These are phyloP conservation scores for Suillus plorans DNA, from an alignment of 768 basidiomycete genomes.

Conservation along the genomic window DNA sequence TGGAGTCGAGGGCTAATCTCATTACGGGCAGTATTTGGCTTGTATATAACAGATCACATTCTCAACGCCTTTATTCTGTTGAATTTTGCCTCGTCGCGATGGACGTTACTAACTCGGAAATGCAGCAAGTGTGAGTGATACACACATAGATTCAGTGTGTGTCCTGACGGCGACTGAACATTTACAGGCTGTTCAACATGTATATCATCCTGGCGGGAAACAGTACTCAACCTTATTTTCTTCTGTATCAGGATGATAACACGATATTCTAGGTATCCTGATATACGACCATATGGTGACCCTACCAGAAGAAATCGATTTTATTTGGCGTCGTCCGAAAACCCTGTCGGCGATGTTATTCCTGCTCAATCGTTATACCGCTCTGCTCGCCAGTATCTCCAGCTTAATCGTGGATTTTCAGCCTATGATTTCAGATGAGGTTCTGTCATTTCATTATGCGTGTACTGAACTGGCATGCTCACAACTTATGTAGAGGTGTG, in stretches of 20 bases:
- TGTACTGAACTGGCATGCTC: background rate
- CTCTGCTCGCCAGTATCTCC: constrained; percentile 39
- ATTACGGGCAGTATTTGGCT: background rate
- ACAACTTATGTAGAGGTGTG: constrained; percentile 8
- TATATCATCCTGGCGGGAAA: constrained; percentile 1
- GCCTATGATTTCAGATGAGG: constrained; percentile 6
- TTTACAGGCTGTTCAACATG: background rate
- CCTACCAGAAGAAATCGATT: constrained; percentile 37
- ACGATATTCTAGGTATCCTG: constrained; percentile 19
- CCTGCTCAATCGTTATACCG: constrained; percentile 50
- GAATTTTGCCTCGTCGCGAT: background rate
- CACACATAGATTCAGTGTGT: background rate
- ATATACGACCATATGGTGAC: constrained; percentile 33
- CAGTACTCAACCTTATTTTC: background rate
- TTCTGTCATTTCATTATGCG: background rate
- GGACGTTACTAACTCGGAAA: background rate
- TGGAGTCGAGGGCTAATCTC: background rate
- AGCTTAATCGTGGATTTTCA: constrained; percentile 30
- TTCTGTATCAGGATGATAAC: background rate
- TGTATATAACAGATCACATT: background rate
- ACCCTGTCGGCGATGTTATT: constrained; percentile 42
- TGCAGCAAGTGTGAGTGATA: background rate
- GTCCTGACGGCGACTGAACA: background rate
- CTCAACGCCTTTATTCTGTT: background rate
- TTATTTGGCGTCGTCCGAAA: constrained; percentile 45